A percentile compares a stretch with the other conserved stretches of the same genome.
Evolutionary conservation across 2,329 filamentous ascomycete genomes (phyloP).

Genomic region (Fusarium siculi): DNA sequence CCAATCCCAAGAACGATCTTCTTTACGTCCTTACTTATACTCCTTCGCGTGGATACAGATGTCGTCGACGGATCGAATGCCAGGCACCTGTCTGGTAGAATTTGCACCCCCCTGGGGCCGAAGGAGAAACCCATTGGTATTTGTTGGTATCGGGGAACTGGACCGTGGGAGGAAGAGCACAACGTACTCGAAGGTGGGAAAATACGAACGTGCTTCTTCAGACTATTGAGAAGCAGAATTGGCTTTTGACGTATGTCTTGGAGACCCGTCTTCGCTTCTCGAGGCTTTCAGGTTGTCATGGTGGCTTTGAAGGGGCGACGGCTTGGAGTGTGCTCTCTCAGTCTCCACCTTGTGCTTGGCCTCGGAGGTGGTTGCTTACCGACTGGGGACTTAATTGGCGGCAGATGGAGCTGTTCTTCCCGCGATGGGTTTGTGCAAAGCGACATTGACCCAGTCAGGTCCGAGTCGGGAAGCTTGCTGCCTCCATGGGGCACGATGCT

Average conservation of each 20-base stretch:
- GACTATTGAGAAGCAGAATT: not conserved
- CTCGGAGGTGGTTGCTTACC: not conserved
- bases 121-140: no score
- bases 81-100: no score
- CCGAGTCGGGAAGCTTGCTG: rapidly evolving
- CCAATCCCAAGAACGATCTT: rapidly evolving
- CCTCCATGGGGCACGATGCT: rapidly evolving
- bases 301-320: not conserved
- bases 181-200: rapidly evolving
- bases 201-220: not conserved
- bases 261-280: not conserved
- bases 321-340: not conserved
- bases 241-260: rapidly evolving
- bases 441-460: not conserved
- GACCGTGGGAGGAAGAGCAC: not conserved
- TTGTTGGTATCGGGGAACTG: not conserved
- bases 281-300: not conserved
- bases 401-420: not conserved
- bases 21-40: rapidly evolving
- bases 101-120: not conserved
- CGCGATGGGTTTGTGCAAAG: no score
- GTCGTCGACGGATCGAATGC: not conserved
- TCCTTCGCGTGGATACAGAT: not conserved
- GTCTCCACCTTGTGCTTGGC: not conserved
- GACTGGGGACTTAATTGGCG: no score